Percentiles rank a stretch among this genome's conserved stretches.
These are phyloP conservation scores for Beauveria varroae DNA, from an alignment of 2,329 filamentous ascomycete genomes.

Conservation along the genomic window DNA sequence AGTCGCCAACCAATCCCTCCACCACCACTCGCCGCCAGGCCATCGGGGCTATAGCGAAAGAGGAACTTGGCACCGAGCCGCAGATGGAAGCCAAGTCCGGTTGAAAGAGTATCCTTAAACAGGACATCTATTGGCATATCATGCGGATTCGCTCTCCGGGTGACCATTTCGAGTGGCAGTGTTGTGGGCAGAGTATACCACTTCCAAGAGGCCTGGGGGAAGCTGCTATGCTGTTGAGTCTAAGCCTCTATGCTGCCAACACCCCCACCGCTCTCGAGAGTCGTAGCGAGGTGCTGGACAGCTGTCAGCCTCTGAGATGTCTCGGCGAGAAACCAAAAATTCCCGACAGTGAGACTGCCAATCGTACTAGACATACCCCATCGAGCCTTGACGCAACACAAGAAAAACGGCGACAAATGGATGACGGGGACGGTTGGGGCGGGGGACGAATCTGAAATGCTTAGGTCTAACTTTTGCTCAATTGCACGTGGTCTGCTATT, in stretches of 20 bases:
- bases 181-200: background rate
- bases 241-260: background rate
- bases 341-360: background rate
- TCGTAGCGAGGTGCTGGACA: background rate
- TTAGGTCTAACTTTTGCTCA: background rate
- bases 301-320: background rate
- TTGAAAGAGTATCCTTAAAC: background rate
- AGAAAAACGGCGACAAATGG: background rate
- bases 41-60: background rate
- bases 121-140: background rate
- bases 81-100: background rate
- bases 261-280: background rate
- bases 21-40: background rate
- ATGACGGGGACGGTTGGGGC: background rate
- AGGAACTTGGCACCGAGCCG: background rate
- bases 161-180: background rate
- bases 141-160: background rate
- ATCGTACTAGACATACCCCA: background rate
- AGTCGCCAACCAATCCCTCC: background rate
- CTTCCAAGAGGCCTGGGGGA: background rate
- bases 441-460: background rate
- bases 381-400: background rate
- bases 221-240: background rate
- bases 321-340: background rate
- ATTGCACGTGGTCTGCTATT: slow-evolving; percentile 5